Conservation (phyloP, 768 basidiomycete genomes). For the Hygrophorus russula region DNA sequence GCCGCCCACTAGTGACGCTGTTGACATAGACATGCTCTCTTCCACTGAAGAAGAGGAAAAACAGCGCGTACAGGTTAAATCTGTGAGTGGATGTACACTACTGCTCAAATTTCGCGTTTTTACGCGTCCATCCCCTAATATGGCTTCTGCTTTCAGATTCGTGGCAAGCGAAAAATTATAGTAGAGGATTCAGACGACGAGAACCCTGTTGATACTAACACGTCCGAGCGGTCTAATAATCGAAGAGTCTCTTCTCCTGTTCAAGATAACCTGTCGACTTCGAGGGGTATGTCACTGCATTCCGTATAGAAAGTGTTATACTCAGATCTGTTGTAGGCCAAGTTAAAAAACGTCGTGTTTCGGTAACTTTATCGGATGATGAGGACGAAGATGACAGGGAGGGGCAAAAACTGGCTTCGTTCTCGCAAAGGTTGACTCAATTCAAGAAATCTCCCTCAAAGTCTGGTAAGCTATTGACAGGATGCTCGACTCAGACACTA, state of each 20-base stretch:
- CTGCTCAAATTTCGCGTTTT: neutral
- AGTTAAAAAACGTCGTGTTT: constrained; percentile 52
- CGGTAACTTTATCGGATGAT: constrained; percentile 39
- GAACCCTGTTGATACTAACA: neutral
- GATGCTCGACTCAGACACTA: neutral
- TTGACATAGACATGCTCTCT: constrained; percentile 66
- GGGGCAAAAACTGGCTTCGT: constrained; percentile 22
- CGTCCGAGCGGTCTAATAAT: constrained; percentile 1
- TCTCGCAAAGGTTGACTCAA: constrained; percentile 48
- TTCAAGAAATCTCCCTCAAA: constrained; percentile 58
- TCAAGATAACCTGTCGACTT: constrained; percentile 18
- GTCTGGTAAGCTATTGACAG: constrained; percentile 25
- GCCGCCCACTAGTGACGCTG: constrained; percentile 68
- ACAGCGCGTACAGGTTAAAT: constrained; percentile 14
- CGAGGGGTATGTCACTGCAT: neutral
- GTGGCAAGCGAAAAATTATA: constrained; percentile 58
- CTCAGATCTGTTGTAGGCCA: constrained; percentile 22
- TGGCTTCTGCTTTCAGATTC: constrained; percentile 17
- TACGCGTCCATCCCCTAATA: neutral
- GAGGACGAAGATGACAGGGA: constrained; percentile 35
- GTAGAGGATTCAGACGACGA: constrained; percentile 70
- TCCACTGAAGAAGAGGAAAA: constrained; percentile 33
- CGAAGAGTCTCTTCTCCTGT: constrained; percentile 21
- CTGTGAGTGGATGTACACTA: constrained; percentile 17
- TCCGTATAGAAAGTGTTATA: constrained; percentile 3